Evolutionary conservation across 495 filamentous ascomycete species (phyloP).

Genomic region (Neurospora discreta): DNA sequence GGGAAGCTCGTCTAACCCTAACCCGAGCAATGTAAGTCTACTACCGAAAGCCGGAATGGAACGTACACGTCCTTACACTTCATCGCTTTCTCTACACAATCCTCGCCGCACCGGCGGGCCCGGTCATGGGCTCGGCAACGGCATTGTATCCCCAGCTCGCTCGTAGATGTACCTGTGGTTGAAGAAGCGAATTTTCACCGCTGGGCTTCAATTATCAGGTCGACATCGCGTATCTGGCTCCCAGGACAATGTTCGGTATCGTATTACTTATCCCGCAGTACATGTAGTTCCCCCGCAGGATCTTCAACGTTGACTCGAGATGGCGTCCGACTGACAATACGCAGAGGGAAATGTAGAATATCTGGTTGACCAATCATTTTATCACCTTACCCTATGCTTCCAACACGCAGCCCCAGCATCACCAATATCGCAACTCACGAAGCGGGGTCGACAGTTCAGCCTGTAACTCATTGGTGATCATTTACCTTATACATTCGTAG

Average conservation of each 20-base stretch:
- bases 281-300: background rate
- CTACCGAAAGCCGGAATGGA: no score
- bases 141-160: background rate
- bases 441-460: conserved; percentile 15
- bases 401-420: background rate
- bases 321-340: background rate
- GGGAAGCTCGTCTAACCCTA: no score
- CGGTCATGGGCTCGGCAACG: background rate
- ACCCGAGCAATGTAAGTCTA: no score
- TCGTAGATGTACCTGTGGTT: background rate
- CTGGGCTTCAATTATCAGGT: background rate
- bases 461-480: conserved; percentile 5
- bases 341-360: background rate
- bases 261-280: no score
- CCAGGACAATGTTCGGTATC: background rate
- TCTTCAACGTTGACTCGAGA: background rate
- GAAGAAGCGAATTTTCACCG: background rate
- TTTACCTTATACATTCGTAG: background rate
- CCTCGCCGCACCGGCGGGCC: background rate
- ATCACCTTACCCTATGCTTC: no score
- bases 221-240: background rate
- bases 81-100: background rate
- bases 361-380: background rate
- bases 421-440: conserved; percentile 6
- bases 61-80: background rate